Percentiles rank a stretch among this genome's conserved stretches.
These are phyloP conservation scores for Yamadazyma sp. DNA, from an alignment of 805 yeast species.

Conservation along the genomic window DNA sequence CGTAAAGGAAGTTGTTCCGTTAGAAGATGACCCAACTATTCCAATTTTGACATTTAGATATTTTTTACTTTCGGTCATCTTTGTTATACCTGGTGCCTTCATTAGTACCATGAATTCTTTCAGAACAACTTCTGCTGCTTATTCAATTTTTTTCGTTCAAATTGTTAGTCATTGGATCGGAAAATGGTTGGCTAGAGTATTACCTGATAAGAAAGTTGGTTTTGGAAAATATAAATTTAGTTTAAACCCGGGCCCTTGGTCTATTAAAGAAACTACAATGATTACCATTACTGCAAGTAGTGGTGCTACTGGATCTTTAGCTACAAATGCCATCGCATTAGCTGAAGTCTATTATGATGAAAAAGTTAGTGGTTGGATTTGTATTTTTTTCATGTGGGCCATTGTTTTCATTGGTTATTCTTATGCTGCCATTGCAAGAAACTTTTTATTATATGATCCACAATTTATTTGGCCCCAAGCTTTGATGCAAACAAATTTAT, in stretches of 20 bases:
- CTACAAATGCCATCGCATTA: constrained; percentile 41
- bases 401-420: constrained; percentile 49
- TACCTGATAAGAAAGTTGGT: constrained; percentile 29
- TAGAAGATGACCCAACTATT: constrained; percentile 28
- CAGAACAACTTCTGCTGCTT: constrained; percentile 42
- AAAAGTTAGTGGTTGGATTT: constrained; percentile 28
- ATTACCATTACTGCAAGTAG: constrained; percentile 47
- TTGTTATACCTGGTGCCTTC: constrained; percentile 36
- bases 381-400: constrained; percentile 43
- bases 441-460: constrained; percentile 42
- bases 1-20: constrained; percentile 29
- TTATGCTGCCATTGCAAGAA: constrained; percentile 45
- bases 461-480: constrained; percentile 47
- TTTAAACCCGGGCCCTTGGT: constrained; percentile 51
- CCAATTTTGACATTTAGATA: constrained; percentile 33
- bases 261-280: constrained; percentile 47
- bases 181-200: constrained; percentile 34
- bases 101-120: constrained; percentile 36
- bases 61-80: constrained; percentile 24
- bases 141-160: constrained; percentile 47
- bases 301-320: constrained; percentile 48
- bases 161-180: constrained; percentile 43
- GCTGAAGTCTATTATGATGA: constrained; percentile 40
- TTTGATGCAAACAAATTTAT: constrained; percentile 44
- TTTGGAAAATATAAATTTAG: constrained; percentile 22